phyloP scores from a whole-genome alignment of 176 grass and related monocot species.

The Elymus sibiricus region DNA sequence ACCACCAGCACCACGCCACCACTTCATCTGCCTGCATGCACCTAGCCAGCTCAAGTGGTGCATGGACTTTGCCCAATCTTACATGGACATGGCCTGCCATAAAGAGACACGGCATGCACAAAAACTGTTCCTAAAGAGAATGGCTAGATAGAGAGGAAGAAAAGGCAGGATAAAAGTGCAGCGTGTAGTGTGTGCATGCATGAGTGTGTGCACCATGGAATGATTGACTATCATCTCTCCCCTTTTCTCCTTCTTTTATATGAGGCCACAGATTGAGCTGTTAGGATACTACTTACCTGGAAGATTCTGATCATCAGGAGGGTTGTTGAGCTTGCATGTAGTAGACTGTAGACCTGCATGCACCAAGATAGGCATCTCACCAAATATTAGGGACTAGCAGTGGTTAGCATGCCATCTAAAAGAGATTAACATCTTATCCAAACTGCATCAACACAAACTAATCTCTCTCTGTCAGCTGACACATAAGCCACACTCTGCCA shows the following conservation, averaged over 20 bases:
- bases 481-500: background rate
- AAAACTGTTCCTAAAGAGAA: slow-evolving; percentile 34
- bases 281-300: slow-evolving; percentile 25
- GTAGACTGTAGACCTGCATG: background rate
- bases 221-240: slow-evolving; percentile 21
- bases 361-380: slow-evolving; percentile 31
- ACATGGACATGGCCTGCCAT: slow-evolving; percentile 21
- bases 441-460: background rate
- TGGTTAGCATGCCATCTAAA: slow-evolving; percentile 7
- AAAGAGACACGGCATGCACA: slow-evolving; percentile 28
- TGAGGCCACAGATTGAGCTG: slow-evolving; percentile 20
- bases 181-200: slow-evolving; percentile 16
- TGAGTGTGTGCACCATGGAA: slow-evolving; percentile 34
- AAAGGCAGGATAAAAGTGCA: slow-evolving; percentile 7
- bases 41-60: slow-evolving; percentile 33
- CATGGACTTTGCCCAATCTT: slow-evolving; percentile 31
- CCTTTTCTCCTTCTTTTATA: background rate
- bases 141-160: background rate
- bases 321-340: background rate
- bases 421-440: slow-evolving; percentile 18
- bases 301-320: slow-evolving; percentile 33
- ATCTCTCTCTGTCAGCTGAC: background rate
- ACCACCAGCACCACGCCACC: slow-evolving; percentile 11
- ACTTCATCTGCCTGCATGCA: slow-evolving; percentile 1
- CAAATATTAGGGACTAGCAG: slow-evolving; percentile 7